phyloP scores from a whole-genome alignment of 2,329 filamentous ascomycete species.

The Penicillium sp. region DNA sequence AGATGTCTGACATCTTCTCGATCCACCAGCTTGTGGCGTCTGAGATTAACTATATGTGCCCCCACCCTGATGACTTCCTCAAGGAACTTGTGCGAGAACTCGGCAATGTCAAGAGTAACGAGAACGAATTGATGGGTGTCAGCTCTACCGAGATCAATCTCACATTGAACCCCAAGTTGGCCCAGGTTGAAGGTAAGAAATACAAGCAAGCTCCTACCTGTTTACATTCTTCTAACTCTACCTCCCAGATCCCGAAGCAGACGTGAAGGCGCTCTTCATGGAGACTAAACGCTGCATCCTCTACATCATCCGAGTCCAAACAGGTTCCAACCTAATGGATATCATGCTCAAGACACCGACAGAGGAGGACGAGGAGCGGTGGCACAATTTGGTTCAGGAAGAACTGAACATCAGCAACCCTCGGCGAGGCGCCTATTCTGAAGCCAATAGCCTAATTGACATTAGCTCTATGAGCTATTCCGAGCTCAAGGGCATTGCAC shows the following conservation, averaged over 20 bases:
- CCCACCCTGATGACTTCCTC: constrained; percentile 78
- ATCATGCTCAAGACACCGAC: constrained; percentile 89
- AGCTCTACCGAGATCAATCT: constrained; percentile 87
- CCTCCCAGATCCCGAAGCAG: constrained; percentile 75
- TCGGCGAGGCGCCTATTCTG: constrained; percentile 83
- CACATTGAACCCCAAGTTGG: constrained; percentile 83
- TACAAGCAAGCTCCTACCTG: neutral
- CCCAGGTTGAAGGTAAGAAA: constrained; percentile 68
- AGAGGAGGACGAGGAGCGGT: constrained; percentile 83
- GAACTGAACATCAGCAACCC: constrained; percentile 69
- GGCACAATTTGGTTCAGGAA: constrained; percentile 75
- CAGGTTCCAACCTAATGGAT: constrained; percentile 85
- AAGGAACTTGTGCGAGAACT: constrained; percentile 91
- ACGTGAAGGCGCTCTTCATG: constrained; percentile 91
- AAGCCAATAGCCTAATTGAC: constrained; percentile 77
- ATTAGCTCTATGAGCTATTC: constrained; percentile 86
- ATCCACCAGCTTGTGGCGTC: constrained; percentile 84
- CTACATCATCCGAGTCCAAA: constrained; percentile 96
- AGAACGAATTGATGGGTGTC: constrained; percentile 84
- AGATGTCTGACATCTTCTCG: constrained; percentile 95
- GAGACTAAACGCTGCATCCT: constrained; percentile 96
- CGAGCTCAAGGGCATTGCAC: constrained; percentile 85
- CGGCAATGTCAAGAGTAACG: constrained; percentile 93
- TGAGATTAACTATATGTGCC: constrained; percentile 75
- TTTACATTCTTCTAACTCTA: constrained; percentile 7